phyloP scores from a whole-genome alignment of 495 filamentous ascomycete genomes.

The Xylaria curta region DNA sequence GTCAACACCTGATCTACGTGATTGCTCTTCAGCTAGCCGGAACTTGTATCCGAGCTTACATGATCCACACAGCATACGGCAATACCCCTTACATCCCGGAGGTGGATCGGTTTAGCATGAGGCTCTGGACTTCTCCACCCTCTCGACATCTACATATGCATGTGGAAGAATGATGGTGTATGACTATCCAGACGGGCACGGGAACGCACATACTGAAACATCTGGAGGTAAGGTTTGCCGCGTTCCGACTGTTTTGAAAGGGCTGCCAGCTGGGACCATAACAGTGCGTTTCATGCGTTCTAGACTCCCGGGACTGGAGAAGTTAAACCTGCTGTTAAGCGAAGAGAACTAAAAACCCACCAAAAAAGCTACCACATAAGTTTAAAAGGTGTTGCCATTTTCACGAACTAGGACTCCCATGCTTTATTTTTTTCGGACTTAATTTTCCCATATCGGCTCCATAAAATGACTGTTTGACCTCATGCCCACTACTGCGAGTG shows the following conservation, averaged over 20 bases:
- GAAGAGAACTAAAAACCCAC: background rate
- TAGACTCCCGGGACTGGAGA: background rate
- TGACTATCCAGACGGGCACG: conserved; percentile 6
- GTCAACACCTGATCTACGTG: conserved; percentile 12
- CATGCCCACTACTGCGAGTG: conserved; percentile 19
- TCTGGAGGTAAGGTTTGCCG: conserved; percentile 13
- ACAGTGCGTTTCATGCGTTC: conserved; percentile 16
- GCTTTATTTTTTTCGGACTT: background rate
- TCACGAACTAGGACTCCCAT: background rate
- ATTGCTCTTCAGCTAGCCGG: background rate
- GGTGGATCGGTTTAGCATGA: conserved; percentile 1
- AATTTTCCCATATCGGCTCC: conserved; percentile 1
- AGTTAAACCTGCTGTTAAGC: conserved; percentile 18
- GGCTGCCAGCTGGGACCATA: background rate
- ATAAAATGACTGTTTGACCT: conserved; percentile 7
- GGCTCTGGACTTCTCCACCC: conserved; percentile 22
- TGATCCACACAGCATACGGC: conserved; percentile 12
- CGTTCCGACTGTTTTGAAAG: conserved; percentile 3
- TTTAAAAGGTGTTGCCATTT: conserved; percentile 1
- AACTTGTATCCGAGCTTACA: conserved; percentile 10
- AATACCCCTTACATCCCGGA: conserved; percentile 8
- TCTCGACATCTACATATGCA: conserved; percentile 20
- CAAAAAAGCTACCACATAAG: background rate
- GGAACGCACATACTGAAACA: conserved; percentile 18
- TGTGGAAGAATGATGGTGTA: background rate